Evolutionary conservation across 2,329 filamentous ascomycete genomes (phyloP), one percentile per base, ranked within the genome.

Genomic region (Hymenoscyphus salicellus): DNA sequence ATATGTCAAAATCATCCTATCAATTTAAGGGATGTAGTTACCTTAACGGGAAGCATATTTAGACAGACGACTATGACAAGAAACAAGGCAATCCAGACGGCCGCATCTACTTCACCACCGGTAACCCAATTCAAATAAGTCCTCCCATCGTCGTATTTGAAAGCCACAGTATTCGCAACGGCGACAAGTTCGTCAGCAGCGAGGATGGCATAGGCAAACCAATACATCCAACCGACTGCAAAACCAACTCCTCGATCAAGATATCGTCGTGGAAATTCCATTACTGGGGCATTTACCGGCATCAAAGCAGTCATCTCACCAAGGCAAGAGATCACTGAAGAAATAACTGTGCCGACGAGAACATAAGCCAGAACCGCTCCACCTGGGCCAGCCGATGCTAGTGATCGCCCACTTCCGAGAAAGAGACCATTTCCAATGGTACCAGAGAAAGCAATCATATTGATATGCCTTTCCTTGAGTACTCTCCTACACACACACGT

Each of bases 371-470:
- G 64, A 28, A 79, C 74, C 16, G 78, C 76, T 23, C 78, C 77
- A 2, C 78, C 78, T 10, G 78, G 78, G 5, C 78, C 78, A 28
- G 77, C 78, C n/a, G 72, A 73, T 7, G 77, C 77, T 23, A 80
- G 72, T 0, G 78, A 78, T 63, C 69, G 73, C 5, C 78, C 78
- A 67, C 76, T 77, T 23, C 77, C 77, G 23, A 80, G 72, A 61
- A 80, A 80, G 5, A 80, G 72, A 10, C 60, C 60, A 52, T 59
- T 59, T 26, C 57, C 26, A 43, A 68, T 75, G 59, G 73, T 79
- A 76, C 78, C 78, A 61, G 78, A 79, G 63, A 80, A 79, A 33
- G 78, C 77, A 66, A 80, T 80, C 78, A 79, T 80, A 66, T 79
- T 80, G 65, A 79, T 78, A 52, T 80, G 78, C 49, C 78, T 72